These are phyloP conservation scores for Millerago galiae DNA, from an alignment of 805 yeast genomes.

Conservation along the genomic window DNA sequence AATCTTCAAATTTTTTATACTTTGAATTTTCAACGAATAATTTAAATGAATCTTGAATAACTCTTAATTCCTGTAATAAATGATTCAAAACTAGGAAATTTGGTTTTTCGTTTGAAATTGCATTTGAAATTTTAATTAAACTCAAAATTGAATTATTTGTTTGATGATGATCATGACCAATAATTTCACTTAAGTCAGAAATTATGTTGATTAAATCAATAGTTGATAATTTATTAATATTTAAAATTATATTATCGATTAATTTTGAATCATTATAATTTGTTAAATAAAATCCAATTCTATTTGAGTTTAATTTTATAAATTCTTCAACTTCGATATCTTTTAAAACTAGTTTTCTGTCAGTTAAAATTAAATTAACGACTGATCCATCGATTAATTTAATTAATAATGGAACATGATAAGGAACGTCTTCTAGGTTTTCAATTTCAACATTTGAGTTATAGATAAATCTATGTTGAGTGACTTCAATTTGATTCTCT, in stretches of 20 bases:
- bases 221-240: conserved; percentile 18
- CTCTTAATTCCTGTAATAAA: conserved; percentile 23
- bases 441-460: conserved; percentile 21
- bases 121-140: conserved; percentile 21
- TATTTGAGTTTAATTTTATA: conserved; percentile 37
- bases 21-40: conserved; percentile 6
- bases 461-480: conserved; percentile 33
- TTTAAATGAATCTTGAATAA: conserved; percentile 16
- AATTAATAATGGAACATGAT: conserved; percentile 52
- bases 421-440: conserved; percentile 51
- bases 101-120: conserved; percentile 6
- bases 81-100: conserved; percentile 23
- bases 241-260: conserved; percentile 22
- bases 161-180: conserved; percentile 26
- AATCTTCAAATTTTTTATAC: conserved; percentile 7
- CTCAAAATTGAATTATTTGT: conserved; percentile 24
- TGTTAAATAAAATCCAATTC: conserved; percentile 42
- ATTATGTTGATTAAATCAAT: conserved; percentile 27
- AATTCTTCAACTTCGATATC: conserved; percentile 24
- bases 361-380: conserved; percentile 37
- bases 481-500: conserved; percentile 27
- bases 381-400: conserved; percentile 30
- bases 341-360: conserved; percentile 27
- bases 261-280: conserved; percentile 33
- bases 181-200: conserved; percentile 26